Conservation (phyloP, 2,329 filamentous ascomycete genomes). For the Didymosphaeria variabile region DNA sequence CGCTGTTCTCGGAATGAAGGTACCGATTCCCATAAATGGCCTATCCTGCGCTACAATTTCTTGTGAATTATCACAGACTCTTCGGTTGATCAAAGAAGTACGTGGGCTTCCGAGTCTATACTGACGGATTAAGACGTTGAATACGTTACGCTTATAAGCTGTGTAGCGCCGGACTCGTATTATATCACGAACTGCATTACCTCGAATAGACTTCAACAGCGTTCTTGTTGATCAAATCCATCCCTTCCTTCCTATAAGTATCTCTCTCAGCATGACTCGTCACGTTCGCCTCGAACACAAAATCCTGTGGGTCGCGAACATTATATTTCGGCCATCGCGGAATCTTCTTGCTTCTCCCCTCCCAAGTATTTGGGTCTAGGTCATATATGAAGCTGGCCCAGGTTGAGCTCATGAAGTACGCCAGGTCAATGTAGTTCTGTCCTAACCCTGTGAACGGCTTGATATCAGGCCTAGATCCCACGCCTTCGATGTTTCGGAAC, state of each 20-base stretch:
- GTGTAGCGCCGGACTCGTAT: too few species aligned
- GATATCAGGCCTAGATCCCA: constrained; percentile 48
- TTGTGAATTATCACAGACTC: too few species aligned
- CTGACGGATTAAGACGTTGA: too few species aligned
- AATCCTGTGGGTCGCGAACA: constrained; percentile 42
- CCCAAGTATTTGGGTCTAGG: constrained; percentile 40
- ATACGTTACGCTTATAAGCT: too few species aligned
- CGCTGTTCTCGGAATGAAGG: too few species aligned
- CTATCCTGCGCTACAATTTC: too few species aligned
- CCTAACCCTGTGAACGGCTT: constrained; percentile 39
- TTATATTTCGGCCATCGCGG: constrained; percentile 24
- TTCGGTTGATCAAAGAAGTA: too few species aligned
- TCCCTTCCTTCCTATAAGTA: constrained; percentile 53
- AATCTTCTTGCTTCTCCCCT: neutral
- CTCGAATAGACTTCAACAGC: constrained; percentile 19
- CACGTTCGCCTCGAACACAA: constrained; percentile 54
- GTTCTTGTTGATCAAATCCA: constrained; percentile 47
- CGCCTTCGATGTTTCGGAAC: constrained; percentile 52
- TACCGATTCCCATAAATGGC: too few species aligned
- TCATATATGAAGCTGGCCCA: constrained; percentile 54
- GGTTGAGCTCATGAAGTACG: constrained; percentile 48
- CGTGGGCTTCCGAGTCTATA: too few species aligned
- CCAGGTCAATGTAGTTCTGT: constrained; percentile 44
- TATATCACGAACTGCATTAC: constrained; percentile 3
- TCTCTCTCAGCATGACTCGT: constrained; percentile 47